Conservation (phyloP, 768 basidiomycete genomes). For the Lactarius tabidus region DNA sequence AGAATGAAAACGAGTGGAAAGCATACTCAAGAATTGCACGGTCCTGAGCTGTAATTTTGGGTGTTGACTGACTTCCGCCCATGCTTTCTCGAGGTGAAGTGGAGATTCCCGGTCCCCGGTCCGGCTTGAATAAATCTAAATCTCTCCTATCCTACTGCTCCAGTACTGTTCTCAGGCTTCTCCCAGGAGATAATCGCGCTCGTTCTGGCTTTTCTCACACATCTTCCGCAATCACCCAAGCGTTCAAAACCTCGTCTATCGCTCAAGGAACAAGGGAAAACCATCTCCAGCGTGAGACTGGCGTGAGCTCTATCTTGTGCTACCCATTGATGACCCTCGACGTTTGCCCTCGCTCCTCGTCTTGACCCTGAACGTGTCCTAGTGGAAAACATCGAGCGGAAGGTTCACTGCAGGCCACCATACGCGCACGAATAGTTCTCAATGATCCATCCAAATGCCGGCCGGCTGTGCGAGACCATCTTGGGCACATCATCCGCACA, state of each 20-base stretch:
- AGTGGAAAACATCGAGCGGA: conserved; percentile 39
- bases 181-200: no score
- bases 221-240: no score
- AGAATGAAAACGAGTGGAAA: conserved; percentile 23
- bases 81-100: no score
- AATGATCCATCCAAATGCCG: conserved; percentile 34
- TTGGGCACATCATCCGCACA: no score
- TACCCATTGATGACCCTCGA: conserved; percentile 62
- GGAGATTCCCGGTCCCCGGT: neutral
- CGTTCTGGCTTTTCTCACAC: no score
- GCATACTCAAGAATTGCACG: conserved; percentile 91
- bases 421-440: conserved; percentile 50
- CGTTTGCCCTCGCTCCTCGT: conserved; percentile 39
- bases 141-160: no score
- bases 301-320: conserved; percentile 50
- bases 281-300: conserved; percentile 51
- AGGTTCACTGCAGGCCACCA: conserved; percentile 47
- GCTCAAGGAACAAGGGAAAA: conserved; percentile 35
- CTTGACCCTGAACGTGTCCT: conserved; percentile 29
- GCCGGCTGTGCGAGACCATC: conserved; percentile 34
- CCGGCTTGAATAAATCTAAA: no score
- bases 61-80: conserved; percentile 69
- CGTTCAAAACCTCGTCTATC: conserved; percentile 42
- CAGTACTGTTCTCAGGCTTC: no score
- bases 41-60: conserved; percentile 91